These are phyloP conservation scores for Tulasnella sp. DNA, from an alignment of 768 basidiomycete species.

Conservation along the genomic window DNA sequence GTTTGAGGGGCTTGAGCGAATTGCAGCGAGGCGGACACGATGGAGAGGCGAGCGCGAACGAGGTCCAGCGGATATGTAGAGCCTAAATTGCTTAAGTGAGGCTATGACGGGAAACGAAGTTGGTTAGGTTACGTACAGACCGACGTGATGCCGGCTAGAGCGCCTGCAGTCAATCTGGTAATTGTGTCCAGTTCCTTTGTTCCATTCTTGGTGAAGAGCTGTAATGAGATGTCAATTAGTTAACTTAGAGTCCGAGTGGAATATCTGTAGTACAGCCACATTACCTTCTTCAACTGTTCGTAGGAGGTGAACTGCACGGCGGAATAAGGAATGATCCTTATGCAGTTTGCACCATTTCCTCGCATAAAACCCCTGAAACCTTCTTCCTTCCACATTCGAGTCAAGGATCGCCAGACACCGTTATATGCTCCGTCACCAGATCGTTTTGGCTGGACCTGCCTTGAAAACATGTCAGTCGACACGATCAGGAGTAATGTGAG, in stretches of 20 bases:
- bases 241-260: too few relatives aligned
- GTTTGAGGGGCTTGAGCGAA: constrained; percentile 26
- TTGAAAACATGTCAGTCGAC: too few relatives aligned
- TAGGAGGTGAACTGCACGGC: constrained; percentile 43
- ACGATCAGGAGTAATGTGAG: constrained; percentile 6
- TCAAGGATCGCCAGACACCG: constrained; percentile 73
- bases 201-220: constrained; percentile 63
- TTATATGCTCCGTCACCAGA: constrained; percentile 54
- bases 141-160: constrained; percentile 85
- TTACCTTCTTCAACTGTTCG: constrained; percentile 78
- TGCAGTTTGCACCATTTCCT: constrained; percentile 78
- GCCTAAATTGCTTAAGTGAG: too few relatives aligned
- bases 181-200: constrained; percentile 75
- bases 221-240: too few relatives aligned
- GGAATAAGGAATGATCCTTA: constrained; percentile 83
- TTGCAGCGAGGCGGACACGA: constrained; percentile 78
- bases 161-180: constrained; percentile 72
- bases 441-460: constrained; percentile 73
- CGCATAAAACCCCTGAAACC: constrained; percentile 89
- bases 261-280: too few relatives aligned
- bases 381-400: constrained; percentile 88
- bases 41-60: constrained; percentile 81
- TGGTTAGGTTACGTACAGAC: constrained; percentile 73
- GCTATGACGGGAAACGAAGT: too few relatives aligned
- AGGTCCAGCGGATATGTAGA: constrained; percentile 90